A percentile compares a stretch with the other conserved stretches of the same genome.
phyloP scores from a whole-genome alignment of 371 early-diverging fungal genomes.

The Mucor plumbeus region DNA sequence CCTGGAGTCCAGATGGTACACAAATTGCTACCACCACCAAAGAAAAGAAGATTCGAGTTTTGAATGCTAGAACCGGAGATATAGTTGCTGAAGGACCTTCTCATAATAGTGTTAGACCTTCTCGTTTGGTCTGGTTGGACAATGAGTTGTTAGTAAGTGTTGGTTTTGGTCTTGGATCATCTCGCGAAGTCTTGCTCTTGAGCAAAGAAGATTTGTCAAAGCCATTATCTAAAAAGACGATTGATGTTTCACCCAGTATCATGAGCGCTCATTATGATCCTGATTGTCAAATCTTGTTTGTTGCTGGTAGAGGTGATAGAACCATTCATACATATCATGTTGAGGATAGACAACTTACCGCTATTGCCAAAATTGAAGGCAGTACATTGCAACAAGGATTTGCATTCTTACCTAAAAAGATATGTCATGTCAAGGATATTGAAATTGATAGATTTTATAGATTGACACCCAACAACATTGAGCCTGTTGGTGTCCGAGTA shows the following conservation, averaged over 20 bases:
- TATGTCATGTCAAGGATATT: slow-evolving; percentile 65
- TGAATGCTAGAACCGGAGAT: slow-evolving; percentile 65
- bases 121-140: slow-evolving; percentile 74
- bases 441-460: slow-evolving; percentile 77
- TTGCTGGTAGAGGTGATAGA: slow-evolving; percentile 68
- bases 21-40: slow-evolving; percentile 65
- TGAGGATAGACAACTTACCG: slow-evolving; percentile 30
- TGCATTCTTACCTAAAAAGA: slow-evolving; percentile 67
- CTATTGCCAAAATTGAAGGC: slow-evolving; percentile 67
- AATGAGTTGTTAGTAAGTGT: slow-evolving; percentile 63
- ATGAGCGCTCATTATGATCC: slow-evolving; percentile 72
- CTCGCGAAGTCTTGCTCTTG: slow-evolving; percentile 71
- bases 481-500: slow-evolving; percentile 72
- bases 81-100: slow-evolving; percentile 58
- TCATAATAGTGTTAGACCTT: slow-evolving; percentile 75
- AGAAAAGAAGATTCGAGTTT: slow-evolving; percentile 70
- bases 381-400: slow-evolving; percentile 71
- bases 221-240: slow-evolving; percentile 43
- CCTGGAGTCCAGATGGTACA: slow-evolving; percentile 72
- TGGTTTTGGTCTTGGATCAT: slow-evolving; percentile 70
- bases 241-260: slow-evolving; percentile 80
- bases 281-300: slow-evolving; percentile 68
- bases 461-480: slow-evolving; percentile 68
- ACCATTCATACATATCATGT: slow-evolving; percentile 52
- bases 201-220: slow-evolving; percentile 46